Conservation (phyloP, 805 yeast species). For the Monosporozyma solicola region DNA sequence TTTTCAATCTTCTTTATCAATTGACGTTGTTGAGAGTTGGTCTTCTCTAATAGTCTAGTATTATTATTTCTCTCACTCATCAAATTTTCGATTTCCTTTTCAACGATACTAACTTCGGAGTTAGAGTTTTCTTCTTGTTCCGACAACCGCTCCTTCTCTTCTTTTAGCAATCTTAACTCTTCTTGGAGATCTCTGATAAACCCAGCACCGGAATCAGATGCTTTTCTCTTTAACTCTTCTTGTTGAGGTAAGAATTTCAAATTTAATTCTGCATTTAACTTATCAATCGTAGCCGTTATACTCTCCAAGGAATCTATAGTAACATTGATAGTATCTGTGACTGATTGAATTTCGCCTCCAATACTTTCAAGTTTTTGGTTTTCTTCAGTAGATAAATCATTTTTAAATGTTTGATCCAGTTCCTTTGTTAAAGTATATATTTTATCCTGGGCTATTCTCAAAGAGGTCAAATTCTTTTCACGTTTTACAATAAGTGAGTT, state of each 20-base stretch:
- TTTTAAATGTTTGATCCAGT: constrained; percentile 43
- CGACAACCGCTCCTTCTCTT: constrained; percentile 23
- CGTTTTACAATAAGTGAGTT: constrained; percentile 30
- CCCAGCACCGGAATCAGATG: constrained; percentile 11
- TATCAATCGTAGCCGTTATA: constrained; percentile 18
- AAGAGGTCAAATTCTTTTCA: constrained; percentile 28
- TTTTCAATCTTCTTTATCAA: constrained; percentile 49
- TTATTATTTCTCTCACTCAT: constrained; percentile 25
- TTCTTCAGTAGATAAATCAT: constrained; percentile 45
- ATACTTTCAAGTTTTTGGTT: constrained; percentile 33
- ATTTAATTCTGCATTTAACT: constrained; percentile 46
- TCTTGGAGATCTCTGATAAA: constrained; percentile 9
- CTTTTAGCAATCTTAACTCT: constrained; percentile 16
- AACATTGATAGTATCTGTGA: constrained; percentile 40
- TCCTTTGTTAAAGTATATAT: constrained; percentile 41
- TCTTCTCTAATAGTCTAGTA: constrained; percentile 36
- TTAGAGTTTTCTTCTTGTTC: constrained; percentile 26
- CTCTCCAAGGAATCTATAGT: constrained; percentile 19
- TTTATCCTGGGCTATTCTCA: constrained; percentile 32
- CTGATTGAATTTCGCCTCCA: constrained; percentile 32
- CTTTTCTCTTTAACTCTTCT: constrained; percentile 30
- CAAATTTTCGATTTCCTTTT: constrained; percentile 22
- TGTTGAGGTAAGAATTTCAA: constrained; percentile 49
- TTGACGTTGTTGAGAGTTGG: constrained; percentile 49
- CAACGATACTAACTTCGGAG: constrained; percentile 23